Evolutionary conservation across 345 rosid species (phyloP).

Genomic region (Boechera stricta): DNA sequence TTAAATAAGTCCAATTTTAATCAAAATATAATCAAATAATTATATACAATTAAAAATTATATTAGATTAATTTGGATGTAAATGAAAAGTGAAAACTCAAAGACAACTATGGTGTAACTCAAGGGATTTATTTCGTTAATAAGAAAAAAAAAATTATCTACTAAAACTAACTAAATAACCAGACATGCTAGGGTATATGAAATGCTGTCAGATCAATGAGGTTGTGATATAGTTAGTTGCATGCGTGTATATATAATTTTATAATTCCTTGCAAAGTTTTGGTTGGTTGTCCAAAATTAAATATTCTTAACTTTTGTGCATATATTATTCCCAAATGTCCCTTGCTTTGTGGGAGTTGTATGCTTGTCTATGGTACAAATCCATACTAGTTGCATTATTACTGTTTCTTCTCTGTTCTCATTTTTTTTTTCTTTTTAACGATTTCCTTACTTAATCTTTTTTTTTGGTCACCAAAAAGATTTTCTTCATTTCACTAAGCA

Average conservation of each 20-base stretch:
- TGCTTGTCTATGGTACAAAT: conserved; percentile 16
- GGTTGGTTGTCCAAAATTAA: conserved; percentile 38
- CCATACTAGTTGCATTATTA: conserved; percentile 25
- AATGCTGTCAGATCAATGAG: no score
- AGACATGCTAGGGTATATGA: no score
- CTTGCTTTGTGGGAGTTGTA: conserved; percentile 39
- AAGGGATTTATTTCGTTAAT: not conserved
- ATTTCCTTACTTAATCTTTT: no score
- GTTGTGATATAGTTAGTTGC: no score
- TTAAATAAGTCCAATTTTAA: not conserved
- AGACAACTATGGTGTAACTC: not conserved
- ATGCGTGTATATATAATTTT: no score
- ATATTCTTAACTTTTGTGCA: conserved; percentile 31
- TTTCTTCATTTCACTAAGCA: no score
- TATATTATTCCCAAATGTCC: conserved; percentile 30
- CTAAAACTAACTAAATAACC: no score
- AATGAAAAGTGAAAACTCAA: not conserved
- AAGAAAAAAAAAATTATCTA: not conserved
- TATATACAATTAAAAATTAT: not conserved
- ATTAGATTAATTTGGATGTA: not conserved
- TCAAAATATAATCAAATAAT: no score
- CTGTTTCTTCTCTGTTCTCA: not conserved
- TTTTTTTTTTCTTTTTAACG: no score
- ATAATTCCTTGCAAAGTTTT: no score
- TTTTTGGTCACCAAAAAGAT: no score